Percentiles rank a stretch among this genome's conserved stretches.
Conservation (phyloP, 257 asterid species). For the Salvia miltiorrhiza region DNA sequence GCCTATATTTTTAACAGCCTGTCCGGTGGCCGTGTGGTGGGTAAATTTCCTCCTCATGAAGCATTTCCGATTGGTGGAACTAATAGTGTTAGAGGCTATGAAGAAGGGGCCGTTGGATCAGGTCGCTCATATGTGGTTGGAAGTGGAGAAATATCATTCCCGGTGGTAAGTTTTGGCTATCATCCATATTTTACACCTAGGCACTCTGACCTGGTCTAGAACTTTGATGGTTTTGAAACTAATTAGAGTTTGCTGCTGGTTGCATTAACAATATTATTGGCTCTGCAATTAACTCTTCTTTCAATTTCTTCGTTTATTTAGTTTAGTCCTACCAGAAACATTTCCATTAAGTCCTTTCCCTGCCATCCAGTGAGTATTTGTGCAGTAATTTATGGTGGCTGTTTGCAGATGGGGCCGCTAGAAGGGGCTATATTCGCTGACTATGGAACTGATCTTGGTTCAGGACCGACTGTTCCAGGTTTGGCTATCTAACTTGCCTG, state of each 20-base stretch:
- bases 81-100: constrained; percentile 94
- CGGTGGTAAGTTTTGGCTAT: constrained; percentile 56
- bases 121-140: constrained; percentile 84
- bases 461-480: constrained; percentile 88
- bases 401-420: constrained; percentile 72
- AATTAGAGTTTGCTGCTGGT: neutral
- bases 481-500: neutral
- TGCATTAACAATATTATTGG: neutral
- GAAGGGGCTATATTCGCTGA: constrained; percentile 91
- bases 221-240: neutral
- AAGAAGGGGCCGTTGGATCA: constrained; percentile 96
- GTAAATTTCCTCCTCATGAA: constrained; percentile 96
- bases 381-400: constrained; percentile 7
- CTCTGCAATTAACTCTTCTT: neutral
- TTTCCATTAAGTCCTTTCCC: neutral
- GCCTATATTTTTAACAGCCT: constrained; percentile 40
- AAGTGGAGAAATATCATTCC: constrained; percentile 90
- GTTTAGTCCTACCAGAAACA: neutral
- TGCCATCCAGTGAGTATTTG: neutral
- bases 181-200: neutral
- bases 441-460: constrained; percentile 96
- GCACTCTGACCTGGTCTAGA: constrained; percentile 11
- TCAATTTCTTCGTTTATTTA: neutral
- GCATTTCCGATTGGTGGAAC: constrained; percentile 98
- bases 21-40: constrained; percentile 86